Percentiles rank a stretch among this genome's conserved stretches.
Conservation (phyloP, 2,329 filamentous ascomycete species). For the Fusarium sp. region DNA sequence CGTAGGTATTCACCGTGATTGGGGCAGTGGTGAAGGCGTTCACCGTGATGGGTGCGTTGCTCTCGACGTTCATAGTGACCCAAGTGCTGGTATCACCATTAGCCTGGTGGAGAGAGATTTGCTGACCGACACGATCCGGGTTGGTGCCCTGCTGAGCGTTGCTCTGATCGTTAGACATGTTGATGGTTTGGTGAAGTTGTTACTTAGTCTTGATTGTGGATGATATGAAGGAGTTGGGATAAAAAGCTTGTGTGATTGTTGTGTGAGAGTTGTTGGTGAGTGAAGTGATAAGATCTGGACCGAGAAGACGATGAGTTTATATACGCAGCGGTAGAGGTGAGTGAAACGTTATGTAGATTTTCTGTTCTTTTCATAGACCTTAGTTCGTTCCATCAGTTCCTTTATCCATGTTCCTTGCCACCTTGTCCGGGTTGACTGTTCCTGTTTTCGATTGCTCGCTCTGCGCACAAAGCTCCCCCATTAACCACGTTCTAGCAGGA, state of each 20-base stretch:
- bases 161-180: not conserved
- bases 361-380: not conserved
- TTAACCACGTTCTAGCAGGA: fast-evolving
- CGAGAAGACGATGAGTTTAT: not conserved
- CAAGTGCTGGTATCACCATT: not conserved
- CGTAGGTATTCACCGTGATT: not conserved
- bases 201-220: not conserved
- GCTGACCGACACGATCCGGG: not conserved
- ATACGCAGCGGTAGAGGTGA: not conserved
- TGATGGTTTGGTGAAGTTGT: not conserved
- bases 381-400: not conserved
- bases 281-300: not conserved
- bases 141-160: not conserved
- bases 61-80: not conserved
- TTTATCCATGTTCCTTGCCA: not conserved
- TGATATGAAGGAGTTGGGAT: not conserved
- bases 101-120: not conserved
- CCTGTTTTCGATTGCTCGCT: not conserved
- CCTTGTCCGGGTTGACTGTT: not conserved
- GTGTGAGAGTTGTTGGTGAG: not conserved
- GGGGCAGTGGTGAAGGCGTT: not conserved
- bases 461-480: not conserved
- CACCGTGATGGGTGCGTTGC: not conserved
- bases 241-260: not conserved
- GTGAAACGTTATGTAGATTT: not conserved